Conservation (phyloP, 2,329 filamentous ascomycete species). For the Claviceps quebecensis region DNA sequence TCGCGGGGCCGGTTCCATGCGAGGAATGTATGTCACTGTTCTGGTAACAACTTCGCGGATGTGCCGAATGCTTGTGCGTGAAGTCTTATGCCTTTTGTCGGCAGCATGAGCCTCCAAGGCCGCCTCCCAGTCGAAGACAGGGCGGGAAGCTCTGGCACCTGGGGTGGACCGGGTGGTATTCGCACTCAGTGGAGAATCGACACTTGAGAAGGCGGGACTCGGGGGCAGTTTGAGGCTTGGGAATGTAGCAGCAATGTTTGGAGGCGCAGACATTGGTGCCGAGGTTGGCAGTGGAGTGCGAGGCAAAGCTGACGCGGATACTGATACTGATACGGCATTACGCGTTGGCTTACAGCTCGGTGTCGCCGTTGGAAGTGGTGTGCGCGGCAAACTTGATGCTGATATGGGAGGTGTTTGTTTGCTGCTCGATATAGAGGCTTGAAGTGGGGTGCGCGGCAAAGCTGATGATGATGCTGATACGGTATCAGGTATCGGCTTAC, state of each 20-base stretch:
- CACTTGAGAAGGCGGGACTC: conserved; percentile 53
- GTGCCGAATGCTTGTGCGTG: conserved; percentile 49
- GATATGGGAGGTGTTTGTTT: conserved; percentile 16
- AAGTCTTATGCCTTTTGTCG: conserved; percentile 43
- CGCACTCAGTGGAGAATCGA: conserved; percentile 56
- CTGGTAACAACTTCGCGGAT: conserved; percentile 88
- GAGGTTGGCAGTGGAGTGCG: conserved; percentile 38
- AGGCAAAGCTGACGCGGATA: conserved; percentile 26
- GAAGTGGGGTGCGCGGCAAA: too few species aligned
- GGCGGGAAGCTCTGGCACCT: conserved; percentile 48
- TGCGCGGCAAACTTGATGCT: conserved; percentile 27
- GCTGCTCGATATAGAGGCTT: conserved; percentile 17
- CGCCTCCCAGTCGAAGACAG: conserved; percentile 67
- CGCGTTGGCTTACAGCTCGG: conserved; percentile 41
- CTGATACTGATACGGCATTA: conserved; percentile 10
- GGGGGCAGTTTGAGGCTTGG: conserved; percentile 62
- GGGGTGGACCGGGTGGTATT: conserved; percentile 55
- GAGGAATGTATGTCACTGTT: conserved; percentile 79
- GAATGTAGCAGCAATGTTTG: conserved; percentile 46
- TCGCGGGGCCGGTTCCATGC: conserved; percentile 78
- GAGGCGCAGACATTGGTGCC: conserved; percentile 44
- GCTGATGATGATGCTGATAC: too few species aligned
- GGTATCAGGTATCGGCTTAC: conserved; percentile 26
- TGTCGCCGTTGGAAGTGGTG: conserved; percentile 35
- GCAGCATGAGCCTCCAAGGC: conserved; percentile 53